phyloP scores from a whole-genome alignment of 169 alveolate species.

The Babesia bovis region DNA sequence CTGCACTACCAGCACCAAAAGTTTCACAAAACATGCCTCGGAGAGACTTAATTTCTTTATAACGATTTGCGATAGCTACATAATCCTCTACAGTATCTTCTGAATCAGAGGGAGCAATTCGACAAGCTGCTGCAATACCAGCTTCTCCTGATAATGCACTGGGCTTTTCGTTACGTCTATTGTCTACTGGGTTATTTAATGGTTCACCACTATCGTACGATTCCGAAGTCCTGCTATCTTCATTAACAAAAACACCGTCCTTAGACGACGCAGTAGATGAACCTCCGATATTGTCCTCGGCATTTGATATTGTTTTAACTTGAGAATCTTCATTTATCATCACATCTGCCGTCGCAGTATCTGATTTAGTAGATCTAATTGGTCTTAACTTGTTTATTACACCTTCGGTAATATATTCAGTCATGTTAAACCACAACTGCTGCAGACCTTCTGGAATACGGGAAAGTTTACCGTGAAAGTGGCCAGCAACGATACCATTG shows the following conservation, averaged over 20 bases:
- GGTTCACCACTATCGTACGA: neutral
- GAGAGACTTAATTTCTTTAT: neutral
- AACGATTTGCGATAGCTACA: neutral
- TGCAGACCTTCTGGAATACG: conserved; percentile 25
- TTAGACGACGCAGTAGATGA: neutral
- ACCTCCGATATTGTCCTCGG: neutral
- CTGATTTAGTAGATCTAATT: conserved; percentile 7
- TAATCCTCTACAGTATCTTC: conserved; percentile 27
- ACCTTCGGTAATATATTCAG: conserved; percentile 35
- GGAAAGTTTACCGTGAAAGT: conserved; percentile 35
- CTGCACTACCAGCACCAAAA: neutral
- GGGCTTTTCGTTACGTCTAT: neutral
- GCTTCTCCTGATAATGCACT: neutral
- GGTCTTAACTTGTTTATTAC: conserved; percentile 51
- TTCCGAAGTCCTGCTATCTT: neutral
- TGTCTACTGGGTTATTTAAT: too few species aligned
- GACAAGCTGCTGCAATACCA: neutral
- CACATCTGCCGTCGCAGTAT: neutral
- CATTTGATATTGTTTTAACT: neutral
- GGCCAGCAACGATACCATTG: conserved; percentile 35
- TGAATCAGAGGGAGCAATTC: neutral
- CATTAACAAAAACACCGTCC: too few species aligned
- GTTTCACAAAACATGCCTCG: conserved; percentile 10
- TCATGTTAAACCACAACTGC: conserved; percentile 44
- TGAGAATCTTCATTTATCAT: neutral